These are phyloP conservation scores for Myxozyma sirexii DNA, from an alignment of 805 yeast species.

Conservation along the genomic window DNA sequence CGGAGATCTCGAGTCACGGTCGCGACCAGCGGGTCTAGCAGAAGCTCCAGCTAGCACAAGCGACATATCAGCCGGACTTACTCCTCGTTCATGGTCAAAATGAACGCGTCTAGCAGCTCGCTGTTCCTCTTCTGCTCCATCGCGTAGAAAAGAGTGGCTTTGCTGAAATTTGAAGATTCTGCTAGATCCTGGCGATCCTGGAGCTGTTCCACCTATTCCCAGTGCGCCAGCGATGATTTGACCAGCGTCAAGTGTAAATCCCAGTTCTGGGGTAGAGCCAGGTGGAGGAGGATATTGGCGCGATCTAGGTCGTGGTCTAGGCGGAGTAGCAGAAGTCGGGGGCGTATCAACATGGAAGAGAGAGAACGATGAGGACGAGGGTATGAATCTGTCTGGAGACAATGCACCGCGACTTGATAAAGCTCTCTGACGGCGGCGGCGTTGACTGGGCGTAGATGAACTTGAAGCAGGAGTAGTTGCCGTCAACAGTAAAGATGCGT, in stretches of 20 bases:
- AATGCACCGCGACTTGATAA: slow-evolving; percentile 23
- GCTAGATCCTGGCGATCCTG: background rate
- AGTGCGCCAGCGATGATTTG: slow-evolving; percentile 11
- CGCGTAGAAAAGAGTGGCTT: slow-evolving; percentile 1
- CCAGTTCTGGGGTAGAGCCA: background rate
- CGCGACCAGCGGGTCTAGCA: slow-evolving; percentile 12
- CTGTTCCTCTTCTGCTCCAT: slow-evolving; percentile 3
- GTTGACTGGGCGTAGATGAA: background rate
- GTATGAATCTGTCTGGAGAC: slow-evolving; percentile 33
- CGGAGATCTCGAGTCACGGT: background rate
- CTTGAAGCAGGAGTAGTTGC: background rate
- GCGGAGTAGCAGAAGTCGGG: slow-evolving; percentile 10
- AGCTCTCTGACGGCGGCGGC: slow-evolving; percentile 14
- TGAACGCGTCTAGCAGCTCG: background rate
- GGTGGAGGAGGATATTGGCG: slow-evolving; percentile 6
- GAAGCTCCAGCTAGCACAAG: slow-evolving; percentile 20
- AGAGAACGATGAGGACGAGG: slow-evolving; percentile 26
- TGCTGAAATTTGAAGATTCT: slow-evolving; percentile 4
- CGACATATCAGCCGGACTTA: slow-evolving; percentile 9
- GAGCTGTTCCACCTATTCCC: background rate
- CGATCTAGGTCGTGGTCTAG: background rate
- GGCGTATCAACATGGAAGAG: slow-evolving; percentile 28
- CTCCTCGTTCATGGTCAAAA: slow-evolving; percentile 2
- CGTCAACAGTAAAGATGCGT: background rate
- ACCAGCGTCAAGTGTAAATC: background rate